Percentiles rank a stretch among this genome's conserved stretches.
Conservation (phyloP, 192 early-diverging fungal genomes). For the Linnemannia schmuckeri region DNA sequence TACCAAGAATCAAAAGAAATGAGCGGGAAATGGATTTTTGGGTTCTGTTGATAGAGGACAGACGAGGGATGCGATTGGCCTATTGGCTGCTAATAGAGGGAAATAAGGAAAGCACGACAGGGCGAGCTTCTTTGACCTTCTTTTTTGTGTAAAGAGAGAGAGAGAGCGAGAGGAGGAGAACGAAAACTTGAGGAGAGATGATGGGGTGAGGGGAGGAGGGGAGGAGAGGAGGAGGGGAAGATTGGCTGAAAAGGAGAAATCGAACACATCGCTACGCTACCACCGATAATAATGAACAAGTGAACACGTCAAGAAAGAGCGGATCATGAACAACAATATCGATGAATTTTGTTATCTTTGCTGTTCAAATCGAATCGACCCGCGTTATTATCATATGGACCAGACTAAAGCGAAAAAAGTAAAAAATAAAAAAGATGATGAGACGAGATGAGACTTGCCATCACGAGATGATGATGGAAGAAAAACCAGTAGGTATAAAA, state of each 20-base stretch:
- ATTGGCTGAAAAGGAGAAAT: too few relatives aligned
- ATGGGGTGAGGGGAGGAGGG: not conserved
- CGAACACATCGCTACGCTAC: too few relatives aligned
- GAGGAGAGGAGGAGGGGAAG: not conserved
- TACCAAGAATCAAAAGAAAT: not conserved
- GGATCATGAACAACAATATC: too few relatives aligned
- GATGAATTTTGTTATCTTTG: too few relatives aligned
- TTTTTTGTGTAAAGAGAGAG: not conserved
- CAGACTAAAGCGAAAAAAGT: not conserved
- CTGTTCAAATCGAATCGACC: not conserved
- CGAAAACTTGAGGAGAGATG: not conserved
- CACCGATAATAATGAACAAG: too few relatives aligned
- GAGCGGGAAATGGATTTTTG: constrained; percentile 8
- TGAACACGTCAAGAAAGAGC: too few relatives aligned
- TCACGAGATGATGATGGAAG: constrained; percentile 2
- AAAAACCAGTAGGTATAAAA: constrained; percentile 17
- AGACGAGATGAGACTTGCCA: not conserved
- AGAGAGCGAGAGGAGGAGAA: not conserved
- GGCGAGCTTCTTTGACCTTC: not conserved
- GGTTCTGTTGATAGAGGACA: not conserved
- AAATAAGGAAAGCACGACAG: not conserved
- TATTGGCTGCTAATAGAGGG: not conserved
- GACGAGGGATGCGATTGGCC: not conserved
- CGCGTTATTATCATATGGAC: too few relatives aligned
- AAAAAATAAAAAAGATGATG: not conserved